Evolutionary conservation across 495 filamentous ascomycete species (phyloP).

Genomic region (Aspergillus ostianus): DNA sequence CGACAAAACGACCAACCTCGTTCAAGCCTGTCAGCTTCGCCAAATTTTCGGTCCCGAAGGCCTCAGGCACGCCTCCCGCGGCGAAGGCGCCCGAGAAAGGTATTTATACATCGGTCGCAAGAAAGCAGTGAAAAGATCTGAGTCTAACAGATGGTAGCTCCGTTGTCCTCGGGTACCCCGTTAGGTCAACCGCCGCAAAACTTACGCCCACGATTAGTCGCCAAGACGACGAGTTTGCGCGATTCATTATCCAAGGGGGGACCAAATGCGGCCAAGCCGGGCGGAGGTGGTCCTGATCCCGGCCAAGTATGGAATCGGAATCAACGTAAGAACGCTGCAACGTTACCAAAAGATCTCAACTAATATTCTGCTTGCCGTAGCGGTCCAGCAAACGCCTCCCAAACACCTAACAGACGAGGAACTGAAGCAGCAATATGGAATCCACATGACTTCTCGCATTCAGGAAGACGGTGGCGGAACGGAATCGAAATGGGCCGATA

Average conservation of each 20-base stretch:
- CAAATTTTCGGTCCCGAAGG: constrained; percentile 59
- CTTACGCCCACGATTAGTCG: constrained; percentile 60
- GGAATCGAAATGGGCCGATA: constrained; percentile 95
- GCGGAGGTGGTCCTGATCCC: constrained; percentile 60
- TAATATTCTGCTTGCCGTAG: constrained; percentile 40
- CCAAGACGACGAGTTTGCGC: constrained; percentile 60
- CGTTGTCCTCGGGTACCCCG: constrained; percentile 40
- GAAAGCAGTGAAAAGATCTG: background rate
- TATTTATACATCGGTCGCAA: constrained; percentile 22
- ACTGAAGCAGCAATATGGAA: constrained; percentile 90
- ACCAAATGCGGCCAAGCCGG: constrained; percentile 43
- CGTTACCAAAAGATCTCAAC: constrained; percentile 23
- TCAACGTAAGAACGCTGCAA: constrained; percentile 62
- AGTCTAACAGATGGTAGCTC: constrained; percentile 36
- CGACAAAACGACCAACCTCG: constrained; percentile 77
- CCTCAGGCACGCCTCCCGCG: constrained; percentile 51
- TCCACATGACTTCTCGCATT: constrained; percentile 90
- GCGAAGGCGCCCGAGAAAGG: constrained; percentile 58
- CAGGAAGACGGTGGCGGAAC: constrained; percentile 79
- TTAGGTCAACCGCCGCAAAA: constrained; percentile 41
- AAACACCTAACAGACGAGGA: constrained; percentile 98
- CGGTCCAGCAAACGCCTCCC: constrained; percentile 71
- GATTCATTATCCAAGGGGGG: constrained; percentile 50
- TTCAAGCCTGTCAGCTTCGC: constrained; percentile 97
- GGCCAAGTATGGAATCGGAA: constrained; percentile 97